Evolutionary conservation across 23 red algal genomes (phyloP).

Genomic region (Gracilariopsis chorda): DNA sequence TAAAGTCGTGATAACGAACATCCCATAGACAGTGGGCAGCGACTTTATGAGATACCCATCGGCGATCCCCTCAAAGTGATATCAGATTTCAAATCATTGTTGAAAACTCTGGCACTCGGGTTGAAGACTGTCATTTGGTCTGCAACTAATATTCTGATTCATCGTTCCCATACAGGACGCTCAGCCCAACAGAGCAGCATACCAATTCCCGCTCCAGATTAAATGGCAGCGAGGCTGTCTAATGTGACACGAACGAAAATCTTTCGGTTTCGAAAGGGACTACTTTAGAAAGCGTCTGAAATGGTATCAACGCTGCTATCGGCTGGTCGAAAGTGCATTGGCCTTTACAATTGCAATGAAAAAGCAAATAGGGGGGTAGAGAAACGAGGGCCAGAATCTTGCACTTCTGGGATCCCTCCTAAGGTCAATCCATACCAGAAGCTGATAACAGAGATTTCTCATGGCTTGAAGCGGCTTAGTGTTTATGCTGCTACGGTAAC

Average conservation of each 20-base stretch:
- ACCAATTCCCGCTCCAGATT: neutral
- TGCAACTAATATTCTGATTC: conserved; percentile 48
- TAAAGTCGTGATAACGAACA: conserved; percentile 1
- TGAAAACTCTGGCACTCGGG: conserved; percentile 89
- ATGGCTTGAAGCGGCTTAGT: neutral
- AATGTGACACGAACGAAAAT: neutral
- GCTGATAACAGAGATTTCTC: neutral
- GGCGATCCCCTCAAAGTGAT: conserved; percentile 80
- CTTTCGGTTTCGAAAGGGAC: conserved; percentile 5
- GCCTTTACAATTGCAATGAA: conserved; percentile 56
- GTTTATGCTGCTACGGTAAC: neutral
- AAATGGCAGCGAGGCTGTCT: neutral
- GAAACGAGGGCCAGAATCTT: neutral
- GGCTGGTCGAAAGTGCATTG: conserved; percentile 67
- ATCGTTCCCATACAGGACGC: neutral
- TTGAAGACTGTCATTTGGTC: conserved; percentile 91
- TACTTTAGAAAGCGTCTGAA: conserved; percentile 81
- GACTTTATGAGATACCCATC: conserved; percentile 36
- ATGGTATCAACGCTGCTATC: conserved; percentile 58
- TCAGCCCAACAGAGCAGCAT: neutral
- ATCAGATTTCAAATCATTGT: conserved; percentile 72
- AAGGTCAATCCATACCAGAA: neutral
- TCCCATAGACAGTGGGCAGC: conserved; percentile 7
- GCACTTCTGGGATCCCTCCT: neutral
- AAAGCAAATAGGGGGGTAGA: conserved; percentile 12